Percentiles rank a stretch among this genome's conserved stretches.
Evolutionary conservation across 2,329 filamentous ascomycete species (phyloP).

Genomic region (Aspergillus sp.): DNA sequence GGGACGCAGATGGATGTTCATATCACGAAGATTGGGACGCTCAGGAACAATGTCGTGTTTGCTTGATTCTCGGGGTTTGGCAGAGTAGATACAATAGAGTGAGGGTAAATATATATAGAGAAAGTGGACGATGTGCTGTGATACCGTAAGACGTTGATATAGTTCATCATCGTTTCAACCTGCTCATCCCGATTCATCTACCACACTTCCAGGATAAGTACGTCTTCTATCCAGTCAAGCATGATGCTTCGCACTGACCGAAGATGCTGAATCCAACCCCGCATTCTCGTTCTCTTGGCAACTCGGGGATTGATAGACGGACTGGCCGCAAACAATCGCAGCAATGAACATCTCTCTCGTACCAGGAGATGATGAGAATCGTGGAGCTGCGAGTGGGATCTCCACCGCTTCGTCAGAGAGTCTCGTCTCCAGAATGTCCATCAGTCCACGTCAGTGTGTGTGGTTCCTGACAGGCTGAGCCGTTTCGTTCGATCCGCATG

Average conservation of each 20-base stretch:
- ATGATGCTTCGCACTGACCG: not conserved
- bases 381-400: too few relatives aligned
- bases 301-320: not conserved
- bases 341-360: not conserved
- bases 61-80: not conserved
- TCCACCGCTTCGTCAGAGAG: too few relatives aligned
- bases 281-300: conserved; percentile 1
- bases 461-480: not conserved
- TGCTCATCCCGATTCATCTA: too few relatives aligned
- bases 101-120: too few relatives aligned
- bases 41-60: conserved; percentile 37
- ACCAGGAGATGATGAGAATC: too few relatives aligned
- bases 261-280: not conserved
- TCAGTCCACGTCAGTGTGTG: not conserved
- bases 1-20: conserved; percentile 43
- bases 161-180: too few relatives aligned
- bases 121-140: too few relatives aligned
- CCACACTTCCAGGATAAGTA: too few relatives aligned
- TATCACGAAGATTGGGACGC: conserved; percentile 42
- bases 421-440: too few relatives aligned
- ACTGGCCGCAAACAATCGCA: not conserved
- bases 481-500: not conserved
- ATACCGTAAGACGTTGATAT: too few relatives aligned
- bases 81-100: not conserved
- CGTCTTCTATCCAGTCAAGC: not conserved